phyloP scores from a whole-genome alignment of 164 flowering plant species.

The Liquidambar formosana region DNA sequence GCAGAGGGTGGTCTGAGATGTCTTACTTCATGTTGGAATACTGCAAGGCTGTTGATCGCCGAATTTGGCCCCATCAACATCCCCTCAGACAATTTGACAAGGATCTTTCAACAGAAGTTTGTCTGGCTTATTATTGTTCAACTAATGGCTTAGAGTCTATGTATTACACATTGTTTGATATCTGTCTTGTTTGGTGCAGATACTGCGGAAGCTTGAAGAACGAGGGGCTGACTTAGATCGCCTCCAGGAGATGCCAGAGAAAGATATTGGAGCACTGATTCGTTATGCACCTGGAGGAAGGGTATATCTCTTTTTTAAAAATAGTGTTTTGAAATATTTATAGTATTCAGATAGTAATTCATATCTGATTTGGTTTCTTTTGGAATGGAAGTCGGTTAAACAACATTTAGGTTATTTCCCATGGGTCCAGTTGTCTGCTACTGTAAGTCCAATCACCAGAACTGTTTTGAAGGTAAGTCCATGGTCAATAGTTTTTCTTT shows the following conservation, averaged over 20 bases:
- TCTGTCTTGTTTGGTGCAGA: constrained; percentile 39
- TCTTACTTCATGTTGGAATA: constrained; percentile 84
- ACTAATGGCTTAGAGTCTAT: background rate
- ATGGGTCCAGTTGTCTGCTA: constrained; percentile 76
- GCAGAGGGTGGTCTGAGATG: constrained; percentile 99
- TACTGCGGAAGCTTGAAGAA: constrained; percentile 89
- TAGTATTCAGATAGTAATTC: background rate
- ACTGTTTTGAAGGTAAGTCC: constrained; percentile 87
- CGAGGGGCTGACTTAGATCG: constrained; percentile 80
- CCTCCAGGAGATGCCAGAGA: constrained; percentile 89
- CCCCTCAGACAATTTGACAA: constrained; percentile 95
- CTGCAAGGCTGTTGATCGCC: constrained; percentile 97
- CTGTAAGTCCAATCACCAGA: constrained; percentile 96
- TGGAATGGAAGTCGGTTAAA: constrained; percentile 63
- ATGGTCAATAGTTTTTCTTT: background rate
- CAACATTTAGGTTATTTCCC: constrained; percentile 91
- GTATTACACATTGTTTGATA: background rate
- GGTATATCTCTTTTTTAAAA: constrained; percentile 36
- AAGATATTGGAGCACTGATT: constrained; percentile 89
- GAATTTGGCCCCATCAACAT: constrained; percentile 97
- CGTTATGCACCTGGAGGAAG: constrained; percentile 90
- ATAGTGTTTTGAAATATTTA: background rate
- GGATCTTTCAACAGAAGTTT: constrained; percentile 80
- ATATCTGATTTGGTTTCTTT: constrained; percentile 6
- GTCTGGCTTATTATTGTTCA: constrained; percentile 22